These are phyloP conservation scores for Marasmius fiardii DNA, from an alignment of 1,284 basidiomycete genomes.

Conservation along the genomic window DNA sequence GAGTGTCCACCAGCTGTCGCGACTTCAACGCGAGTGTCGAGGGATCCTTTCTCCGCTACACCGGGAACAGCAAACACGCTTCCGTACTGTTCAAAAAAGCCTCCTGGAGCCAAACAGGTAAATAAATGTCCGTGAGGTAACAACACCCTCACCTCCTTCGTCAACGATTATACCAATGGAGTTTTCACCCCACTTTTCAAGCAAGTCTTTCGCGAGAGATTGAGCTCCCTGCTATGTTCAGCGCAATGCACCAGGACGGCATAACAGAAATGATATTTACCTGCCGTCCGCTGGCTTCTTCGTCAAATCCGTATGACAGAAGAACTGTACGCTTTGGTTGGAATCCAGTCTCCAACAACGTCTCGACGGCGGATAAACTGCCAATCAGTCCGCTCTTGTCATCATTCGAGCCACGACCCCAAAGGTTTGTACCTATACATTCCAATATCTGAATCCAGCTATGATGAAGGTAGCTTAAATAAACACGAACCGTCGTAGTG, in stretches of 20 bases:
- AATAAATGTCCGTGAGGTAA: neutral
- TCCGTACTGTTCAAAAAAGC: slow-evolving; percentile 21
- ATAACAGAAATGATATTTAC: slow-evolving; percentile 13
- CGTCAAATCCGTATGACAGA: slow-evolving; percentile 58
- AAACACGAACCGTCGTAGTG: slow-evolving; percentile 36
- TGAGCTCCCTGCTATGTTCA: slow-evolving; percentile 36
- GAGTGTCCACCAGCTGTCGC: slow-evolving; percentile 52
- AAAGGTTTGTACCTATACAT: slow-evolving; percentile 27
- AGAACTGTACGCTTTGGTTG: slow-evolving; percentile 45
- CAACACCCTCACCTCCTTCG: slow-evolving; percentile 28
- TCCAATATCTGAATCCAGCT: neutral
- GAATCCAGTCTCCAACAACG: slow-evolving; percentile 40
- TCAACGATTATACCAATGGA: slow-evolving; percentile 46
- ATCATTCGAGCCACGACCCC: slow-evolving; percentile 42
- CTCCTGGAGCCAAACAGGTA: slow-evolving; percentile 15
- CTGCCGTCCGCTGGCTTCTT: slow-evolving; percentile 46
- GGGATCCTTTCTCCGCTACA: slow-evolving; percentile 54
- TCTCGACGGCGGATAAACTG: slow-evolving; percentile 39
- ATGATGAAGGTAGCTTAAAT: neutral
- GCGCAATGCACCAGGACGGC: neutral
- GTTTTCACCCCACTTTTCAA: slow-evolving; percentile 43
- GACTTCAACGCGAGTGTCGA: slow-evolving; percentile 42
- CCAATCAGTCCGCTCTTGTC: slow-evolving; percentile 42
- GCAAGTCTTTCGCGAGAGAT: slow-evolving; percentile 35
- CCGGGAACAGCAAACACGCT: slow-evolving; percentile 38